Evolutionary conservation across 1,139 yeast genomes (phyloP), one percentile per base, ranked within the genome.

Genomic region (Suhomyces coccinellae): DNA sequence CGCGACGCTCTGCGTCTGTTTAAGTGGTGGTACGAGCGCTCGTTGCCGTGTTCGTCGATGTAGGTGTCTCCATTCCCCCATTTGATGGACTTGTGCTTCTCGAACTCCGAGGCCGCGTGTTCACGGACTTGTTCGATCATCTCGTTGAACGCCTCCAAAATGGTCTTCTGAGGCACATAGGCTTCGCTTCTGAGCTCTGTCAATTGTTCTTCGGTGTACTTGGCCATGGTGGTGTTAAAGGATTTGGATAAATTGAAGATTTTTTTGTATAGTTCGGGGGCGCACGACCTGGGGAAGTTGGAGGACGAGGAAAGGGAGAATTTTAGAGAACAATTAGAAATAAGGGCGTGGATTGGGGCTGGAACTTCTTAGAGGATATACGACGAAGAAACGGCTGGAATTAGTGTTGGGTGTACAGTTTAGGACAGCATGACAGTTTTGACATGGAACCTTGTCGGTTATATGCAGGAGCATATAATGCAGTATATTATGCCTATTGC

Each of bases 191-290:
- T 78, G 59, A 75, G 71, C 49, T 73, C 77, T 39, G 80, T 65
- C 63, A 86, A 77, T 71, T 83, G 83, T 63, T 84, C 87, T 66
- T 82, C 85, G 36, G 88, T 81, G 69, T 85, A 86, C 66, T 77
- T 82, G 47, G 72, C 76, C 83, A 79, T 80, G 40, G 45, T 50
- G 34, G 33, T 38, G 46, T 36, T 31, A 36, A 33, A 41, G 41
- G 31, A 22, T 40, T 44, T 28, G 34, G 14, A 8, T 14, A 7
- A 14, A 15, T 24, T 26, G 44, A 41, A 41, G 44, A 27, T 36
- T 41, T 41, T 40, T 41, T 36, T 24, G 28, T 43, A 33, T 16
- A 38, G 31, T 39, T 34, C 38, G 37, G 34, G 39, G 36, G 51
- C 51, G 43, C 54, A 49, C 54, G 54, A 51, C 50, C 29, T 26